Evolutionary conservation across 1,284 basidiomycete genomes (phyloP).

Genomic region (Ustilago hordei): DNA sequence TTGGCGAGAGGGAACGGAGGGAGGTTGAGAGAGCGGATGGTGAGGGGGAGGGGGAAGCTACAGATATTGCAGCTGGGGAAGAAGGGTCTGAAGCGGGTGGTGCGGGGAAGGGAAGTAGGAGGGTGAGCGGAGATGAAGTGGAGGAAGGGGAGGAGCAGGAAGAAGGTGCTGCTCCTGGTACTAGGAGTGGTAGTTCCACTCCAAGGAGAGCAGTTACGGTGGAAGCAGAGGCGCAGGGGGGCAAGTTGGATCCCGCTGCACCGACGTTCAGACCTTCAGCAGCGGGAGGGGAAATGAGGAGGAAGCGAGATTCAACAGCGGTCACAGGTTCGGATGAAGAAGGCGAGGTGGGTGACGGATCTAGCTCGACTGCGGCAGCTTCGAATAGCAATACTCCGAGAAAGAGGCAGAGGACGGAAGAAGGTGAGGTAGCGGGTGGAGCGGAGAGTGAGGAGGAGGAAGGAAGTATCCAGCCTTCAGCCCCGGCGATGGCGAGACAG

Average conservation of each 20-base stretch:
- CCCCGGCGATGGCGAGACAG: not conserved
- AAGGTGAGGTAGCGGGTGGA: slow-evolving; percentile 30
- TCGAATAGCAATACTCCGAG: slow-evolving; percentile 48
- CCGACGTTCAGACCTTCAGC: slow-evolving; percentile 24
- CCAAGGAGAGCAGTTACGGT: not conserved
- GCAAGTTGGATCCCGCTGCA: slow-evolving; percentile 26
- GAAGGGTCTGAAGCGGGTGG: slow-evolving; percentile 15
- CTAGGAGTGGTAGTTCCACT: slow-evolving; percentile 24
- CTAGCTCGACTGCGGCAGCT: slow-evolving; percentile 2
- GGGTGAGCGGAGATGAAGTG: slow-evolving; percentile 15
- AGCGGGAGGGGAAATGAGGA: slow-evolving; percentile 12
- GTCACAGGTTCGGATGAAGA: slow-evolving; percentile 41
- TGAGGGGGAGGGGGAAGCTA: slow-evolving; percentile 32
- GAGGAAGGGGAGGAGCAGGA: slow-evolving; percentile 43
- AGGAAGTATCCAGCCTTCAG: slow-evolving; percentile 36
- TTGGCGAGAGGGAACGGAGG: slow-evolving; percentile 53
- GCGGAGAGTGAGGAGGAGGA: slow-evolving; percentile 48
- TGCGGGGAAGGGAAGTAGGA: not conserved
- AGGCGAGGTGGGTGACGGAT: slow-evolving; percentile 35
- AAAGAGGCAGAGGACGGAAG: slow-evolving; percentile 44
- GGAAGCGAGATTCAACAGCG: slow-evolving; percentile 38
- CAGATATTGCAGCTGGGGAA: not conserved
- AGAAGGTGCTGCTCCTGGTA: slow-evolving; percentile 2
- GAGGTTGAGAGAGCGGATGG: slow-evolving; percentile 53
- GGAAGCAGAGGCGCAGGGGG: not conserved